Percentiles rank a stretch among this genome's conserved stretches.
These are phyloP conservation scores for Mycena floridula DNA, from an alignment of 768 basidiomycete genomes.

Conservation along the genomic window DNA sequence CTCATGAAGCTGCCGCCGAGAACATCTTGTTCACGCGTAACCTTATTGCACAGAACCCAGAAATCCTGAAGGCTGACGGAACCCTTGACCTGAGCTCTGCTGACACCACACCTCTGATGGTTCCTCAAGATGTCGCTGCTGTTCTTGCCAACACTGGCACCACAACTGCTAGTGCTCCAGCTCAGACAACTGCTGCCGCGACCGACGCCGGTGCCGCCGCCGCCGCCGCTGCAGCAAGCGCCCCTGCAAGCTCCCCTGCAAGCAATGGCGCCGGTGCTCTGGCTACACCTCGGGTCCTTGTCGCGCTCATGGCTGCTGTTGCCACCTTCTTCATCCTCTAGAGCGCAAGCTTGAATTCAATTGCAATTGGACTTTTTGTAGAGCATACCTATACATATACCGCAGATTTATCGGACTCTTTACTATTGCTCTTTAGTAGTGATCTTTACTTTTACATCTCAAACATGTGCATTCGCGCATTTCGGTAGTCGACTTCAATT, in stretches of 20 bases:
- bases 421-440: not conserved
- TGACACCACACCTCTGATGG: constrained; percentile 42
- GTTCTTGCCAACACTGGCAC: constrained; percentile 26
- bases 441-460: too few species aligned
- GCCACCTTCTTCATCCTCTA: constrained; percentile 46
- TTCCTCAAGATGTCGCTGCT: constrained; percentile 52
- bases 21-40: constrained; percentile 48
- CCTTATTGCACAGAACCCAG: constrained; percentile 43
- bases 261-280: constrained; percentile 38
- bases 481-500: too few species aligned
- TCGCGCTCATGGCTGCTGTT: constrained; percentile 40
- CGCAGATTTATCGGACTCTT: constrained; percentile 10
- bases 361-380: constrained; percentile 21
- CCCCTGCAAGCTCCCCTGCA: constrained; percentile 17
- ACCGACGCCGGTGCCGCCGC: constrained; percentile 22
- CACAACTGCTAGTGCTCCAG: constrained; percentile 7
- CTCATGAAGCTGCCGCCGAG: constrained; percentile 42
- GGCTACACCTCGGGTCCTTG: constrained; percentile 40
- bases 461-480: too few species aligned
- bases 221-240: constrained; percentile 19
- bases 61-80: constrained; percentile 45
- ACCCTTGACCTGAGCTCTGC: constrained; percentile 40
- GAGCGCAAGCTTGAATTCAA: constrained; percentile 8
- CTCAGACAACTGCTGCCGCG: constrained; percentile 10
- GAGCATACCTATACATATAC: constrained; percentile 29